Percentiles rank a stretch among this genome's conserved stretches.
Evolutionary conservation across 345 rosid genomes (phyloP).

Genomic region (Anacardium occidentale): DNA sequence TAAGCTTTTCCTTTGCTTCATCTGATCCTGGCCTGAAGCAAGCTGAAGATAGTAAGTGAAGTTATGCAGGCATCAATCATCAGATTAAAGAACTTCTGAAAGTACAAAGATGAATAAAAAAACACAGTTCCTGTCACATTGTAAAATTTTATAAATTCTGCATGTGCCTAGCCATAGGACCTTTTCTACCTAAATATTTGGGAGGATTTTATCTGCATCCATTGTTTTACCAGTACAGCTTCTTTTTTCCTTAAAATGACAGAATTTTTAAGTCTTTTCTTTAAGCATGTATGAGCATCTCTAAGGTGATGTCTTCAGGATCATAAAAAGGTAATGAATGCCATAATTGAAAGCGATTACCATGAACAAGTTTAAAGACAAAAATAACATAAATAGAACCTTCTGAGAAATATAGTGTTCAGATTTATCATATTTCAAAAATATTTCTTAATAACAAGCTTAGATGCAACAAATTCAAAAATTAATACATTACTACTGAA

Average conservation of each 20-base stretch:
- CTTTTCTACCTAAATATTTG: not conserved
- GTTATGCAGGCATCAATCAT: slow-evolving; percentile 10
- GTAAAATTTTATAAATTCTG: not conserved
- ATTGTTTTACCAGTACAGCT: not conserved
- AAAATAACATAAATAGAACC: not conserved
- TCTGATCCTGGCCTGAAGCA: slow-evolving; percentile 60
- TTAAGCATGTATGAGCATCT: not conserved
- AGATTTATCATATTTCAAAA: not conserved
- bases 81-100: not conserved
- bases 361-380: not conserved
- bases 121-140: not conserved
- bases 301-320: not conserved
- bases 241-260: not conserved
- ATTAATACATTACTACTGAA: not conserved
- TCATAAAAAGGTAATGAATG: not conserved
- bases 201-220: not conserved
- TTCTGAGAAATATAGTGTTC: not conserved
- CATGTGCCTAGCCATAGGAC: not conserved
- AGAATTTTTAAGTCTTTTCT: not conserved
- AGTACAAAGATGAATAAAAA: not conserved
- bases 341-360: not conserved
- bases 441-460: not conserved
- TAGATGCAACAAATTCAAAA: slow-evolving; percentile 1
- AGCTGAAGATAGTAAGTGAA: slow-evolving; percentile 23
- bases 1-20: slow-evolving; percentile 58